Conservation (phyloP, 2,329 filamentous ascomycete species). For the Ceratocystiopsis sp. region DNA sequence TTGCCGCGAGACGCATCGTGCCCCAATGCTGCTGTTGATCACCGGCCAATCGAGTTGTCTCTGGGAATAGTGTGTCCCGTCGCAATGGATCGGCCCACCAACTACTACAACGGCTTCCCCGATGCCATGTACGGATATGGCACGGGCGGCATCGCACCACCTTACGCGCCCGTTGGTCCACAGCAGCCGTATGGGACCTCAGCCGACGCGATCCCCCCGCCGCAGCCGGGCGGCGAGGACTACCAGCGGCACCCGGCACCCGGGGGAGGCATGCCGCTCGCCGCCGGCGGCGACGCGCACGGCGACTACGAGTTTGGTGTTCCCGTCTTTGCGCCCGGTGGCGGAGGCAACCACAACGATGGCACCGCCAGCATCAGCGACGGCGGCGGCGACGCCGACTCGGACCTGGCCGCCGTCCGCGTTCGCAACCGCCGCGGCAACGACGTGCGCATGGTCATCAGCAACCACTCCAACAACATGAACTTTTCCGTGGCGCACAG, state of each 20-base stretch:
- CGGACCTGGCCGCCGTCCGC: neutral
- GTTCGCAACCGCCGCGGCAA: constrained; percentile 4
- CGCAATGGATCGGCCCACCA: too few relatives aligned
- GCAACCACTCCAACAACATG: constrained; percentile 5
- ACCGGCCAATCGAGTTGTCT: too few relatives aligned
- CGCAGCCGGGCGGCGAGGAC: neutral
- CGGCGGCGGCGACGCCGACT: constrained; percentile 1
- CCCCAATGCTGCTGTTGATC: too few relatives aligned
- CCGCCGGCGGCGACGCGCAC: constrained; percentile 2
- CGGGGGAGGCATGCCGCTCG: neutral
- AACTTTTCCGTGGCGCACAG: constrained; percentile 3
- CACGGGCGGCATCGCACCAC: neutral
- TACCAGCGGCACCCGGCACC: neutral
- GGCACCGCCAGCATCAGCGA: constrained; percentile 4
- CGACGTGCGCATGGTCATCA: constrained; percentile 7
- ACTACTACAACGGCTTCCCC: too few relatives aligned
- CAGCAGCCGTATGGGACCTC: neutral
- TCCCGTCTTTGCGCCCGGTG: neutral
- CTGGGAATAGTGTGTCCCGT: too few relatives aligned
- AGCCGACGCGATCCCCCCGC: too few relatives aligned
- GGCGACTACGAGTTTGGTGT: constrained; percentile 8
- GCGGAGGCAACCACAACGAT: constrained; percentile 1
- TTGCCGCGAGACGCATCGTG: too few relatives aligned
- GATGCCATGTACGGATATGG: neutral
- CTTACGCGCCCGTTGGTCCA: neutral